A percentile compares a stretch with the other conserved stretches of the same genome.
phyloP scores from a whole-genome alignment of 805 yeast species.

The Cyberlindnera maclurae region DNA sequence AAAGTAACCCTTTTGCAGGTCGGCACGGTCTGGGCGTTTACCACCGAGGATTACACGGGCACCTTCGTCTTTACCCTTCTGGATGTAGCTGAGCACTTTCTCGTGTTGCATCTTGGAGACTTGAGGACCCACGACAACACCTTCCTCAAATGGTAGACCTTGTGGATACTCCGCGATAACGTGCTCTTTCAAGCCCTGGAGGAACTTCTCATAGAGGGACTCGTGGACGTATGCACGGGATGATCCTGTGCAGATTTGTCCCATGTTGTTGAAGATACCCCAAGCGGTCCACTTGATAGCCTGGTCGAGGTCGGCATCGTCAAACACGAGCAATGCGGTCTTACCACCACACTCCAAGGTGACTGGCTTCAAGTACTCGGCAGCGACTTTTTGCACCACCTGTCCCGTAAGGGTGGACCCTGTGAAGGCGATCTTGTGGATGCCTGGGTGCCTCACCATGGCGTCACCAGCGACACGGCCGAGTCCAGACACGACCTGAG shows the following conservation, averaged over 20 bases:
- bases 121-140: constrained; percentile 46
- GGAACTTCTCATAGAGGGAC: constrained; percentile 43
- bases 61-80: constrained; percentile 45
- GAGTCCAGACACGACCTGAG: constrained; percentile 38
- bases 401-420: constrained; percentile 47
- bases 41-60: constrained; percentile 45
- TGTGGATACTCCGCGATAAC: constrained; percentile 32
- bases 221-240: constrained; percentile 54
- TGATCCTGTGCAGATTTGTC: constrained; percentile 61
- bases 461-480: constrained; percentile 41
- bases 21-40: constrained; percentile 24
- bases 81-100: constrained; percentile 37
- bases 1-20: constrained; percentile 28
- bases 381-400: constrained; percentile 35
- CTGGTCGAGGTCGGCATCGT: constrained; percentile 39
- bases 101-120: constrained; percentile 45
- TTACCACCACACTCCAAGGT: constrained; percentile 50
- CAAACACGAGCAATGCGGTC: constrained; percentile 40
- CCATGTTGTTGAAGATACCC: constrained; percentile 55
- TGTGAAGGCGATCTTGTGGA: constrained; percentile 48
- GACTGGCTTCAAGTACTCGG: constrained; percentile 38
- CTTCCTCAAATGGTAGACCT: constrained; percentile 39
- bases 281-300: constrained; percentile 45
- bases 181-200: constrained; percentile 31
- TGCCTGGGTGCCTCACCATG: constrained; percentile 36